Evolutionary conservation across 495 filamentous ascomycete genomes (phyloP), one percentile per base, ranked within the genome.

Genomic region (Talaromyces nanjingensis): DNA sequence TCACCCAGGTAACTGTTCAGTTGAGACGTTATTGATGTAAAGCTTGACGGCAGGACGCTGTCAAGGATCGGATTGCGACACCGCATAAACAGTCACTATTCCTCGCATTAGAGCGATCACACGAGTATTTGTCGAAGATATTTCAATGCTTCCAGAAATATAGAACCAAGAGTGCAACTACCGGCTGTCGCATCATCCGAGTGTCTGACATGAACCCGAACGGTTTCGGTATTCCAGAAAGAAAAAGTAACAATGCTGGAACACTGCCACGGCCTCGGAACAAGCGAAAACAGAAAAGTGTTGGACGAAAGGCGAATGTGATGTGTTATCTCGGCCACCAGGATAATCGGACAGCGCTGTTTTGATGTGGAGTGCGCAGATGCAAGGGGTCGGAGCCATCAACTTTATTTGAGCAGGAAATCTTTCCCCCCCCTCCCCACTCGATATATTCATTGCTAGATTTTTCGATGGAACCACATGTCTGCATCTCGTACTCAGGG

Each of bases 321-420:
- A 60, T 47, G 31, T 60, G 59, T 60, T 25, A 45, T 60, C 18
- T 60, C 29, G 24, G 31, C 27, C 5, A 37, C 56, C 29, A 59
- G 52, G 52, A 59, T 33, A 59, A 59, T 59, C 56, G 53, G 53
- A 56, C 11, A 56, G 29, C 31, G 29, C 29, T 59, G 6, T 37
- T 33, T n/a, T 20, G 18, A 59, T 59, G 33, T 60, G 59, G 39
- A 60, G 59, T 34, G 11, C 8, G 6, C 59, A 47, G 20, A 22
- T 42, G 59, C 59, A 60, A 60, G 59, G 59, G 12, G 39, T 47
- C 22, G 39, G 22, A 45, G 59, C 59, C 59, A 60, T 45, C 59
- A 47, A 60, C 33, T 47, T 47, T 60, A 60, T 60, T 34, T 14
- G 12, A 3, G 11, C 39, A 16, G 33, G 33, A 60, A 47, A 20